phyloP scores from a whole-genome alignment of 2,329 filamentous ascomycete genomes.

The Colletotrichum limetticola region DNA sequence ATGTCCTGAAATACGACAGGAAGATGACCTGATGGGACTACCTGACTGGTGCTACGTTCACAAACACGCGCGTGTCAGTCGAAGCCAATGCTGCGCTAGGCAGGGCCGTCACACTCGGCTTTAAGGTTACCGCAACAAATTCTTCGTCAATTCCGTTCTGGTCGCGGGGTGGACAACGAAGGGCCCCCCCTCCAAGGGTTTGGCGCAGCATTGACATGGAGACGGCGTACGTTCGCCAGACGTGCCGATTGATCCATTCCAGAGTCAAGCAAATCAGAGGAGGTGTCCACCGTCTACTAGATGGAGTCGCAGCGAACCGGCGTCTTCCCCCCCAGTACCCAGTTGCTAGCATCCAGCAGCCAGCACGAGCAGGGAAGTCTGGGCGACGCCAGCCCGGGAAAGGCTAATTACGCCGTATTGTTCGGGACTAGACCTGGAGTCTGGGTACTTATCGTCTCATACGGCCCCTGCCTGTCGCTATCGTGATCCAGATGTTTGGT shows the following conservation, averaged over 20 bases:
- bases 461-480: slow-evolving; percentile 10
- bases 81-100: not conserved
- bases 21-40: not conserved
- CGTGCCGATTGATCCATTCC: slow-evolving; percentile 33
- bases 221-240: slow-evolving; percentile 22
- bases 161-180: not conserved
- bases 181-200: slow-evolving; percentile 16
- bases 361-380: slow-evolving; percentile 15
- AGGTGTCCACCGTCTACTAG: not conserved
- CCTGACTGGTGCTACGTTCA: not conserved
- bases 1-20: not conserved
- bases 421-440: slow-evolving; percentile 9
- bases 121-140: slow-evolving; percentile 5
- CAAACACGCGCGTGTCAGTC: not conserved
- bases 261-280: slow-evolving; percentile 24
- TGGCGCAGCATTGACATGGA: slow-evolving; percentile 21
- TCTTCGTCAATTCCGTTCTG: slow-evolving; percentile 5
- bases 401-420: slow-evolving; percentile 30
- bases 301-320: slow-evolving; percentile 25
- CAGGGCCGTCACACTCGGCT: not conserved
- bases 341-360: not conserved
- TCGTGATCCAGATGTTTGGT: slow-evolving; percentile 5
- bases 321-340: not conserved
- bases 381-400: slow-evolving; percentile 28
- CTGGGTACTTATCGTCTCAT: slow-evolving; percentile 9